These are phyloP conservation scores for Thermoascus crustaceus DNA, from an alignment of 2,329 filamentous ascomycete genomes.

Conservation along the genomic window DNA sequence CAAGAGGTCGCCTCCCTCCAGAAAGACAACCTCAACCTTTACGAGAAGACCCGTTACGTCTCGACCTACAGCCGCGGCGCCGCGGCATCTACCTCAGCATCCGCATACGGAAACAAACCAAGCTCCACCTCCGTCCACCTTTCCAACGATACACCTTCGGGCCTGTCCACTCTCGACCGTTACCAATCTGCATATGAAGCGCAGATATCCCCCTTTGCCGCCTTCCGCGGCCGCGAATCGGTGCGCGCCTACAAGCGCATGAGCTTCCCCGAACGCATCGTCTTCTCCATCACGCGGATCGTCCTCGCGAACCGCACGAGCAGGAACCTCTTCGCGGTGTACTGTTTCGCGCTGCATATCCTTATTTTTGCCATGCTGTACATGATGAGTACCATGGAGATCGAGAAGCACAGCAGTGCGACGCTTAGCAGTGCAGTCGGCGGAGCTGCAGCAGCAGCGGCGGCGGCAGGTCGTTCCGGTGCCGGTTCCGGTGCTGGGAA, in stretches of 20 bases:
- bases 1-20: conserved; percentile 88
- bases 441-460: conserved; percentile 33
- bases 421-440: conserved; percentile 46
- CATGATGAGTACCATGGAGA: conserved; percentile 64
- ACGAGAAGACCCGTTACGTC: conserved; percentile 95
- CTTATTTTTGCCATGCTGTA: conserved; percentile 82
- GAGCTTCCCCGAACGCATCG: conserved; percentile 79
- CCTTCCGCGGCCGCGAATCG: conserved; percentile 88
- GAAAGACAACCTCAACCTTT: conserved; percentile 90
- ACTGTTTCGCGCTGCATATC: conserved; percentile 81
- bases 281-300: conserved; percentile 85
- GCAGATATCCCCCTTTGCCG: conserved; percentile 90
- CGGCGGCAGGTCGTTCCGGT: conserved; percentile 28
- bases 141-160: conserved; percentile 51
- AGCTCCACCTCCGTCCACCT: conserved; percentile 65
- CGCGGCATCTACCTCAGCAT: conserved; percentile 55
- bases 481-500: conserved; percentile 22
- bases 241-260: conserved; percentile 86
- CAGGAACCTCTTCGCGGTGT: conserved; percentile 86
- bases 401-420: conserved; percentile 54
- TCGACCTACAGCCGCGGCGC: conserved; percentile 79
- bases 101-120: conserved; percentile 54
- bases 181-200: conserved; percentile 92
- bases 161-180: conserved; percentile 66
- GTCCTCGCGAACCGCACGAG: conserved; percentile 84